phyloP scores from a whole-genome alignment of 805 yeast genomes.

The Kazachstania kunashirensis region DNA sequence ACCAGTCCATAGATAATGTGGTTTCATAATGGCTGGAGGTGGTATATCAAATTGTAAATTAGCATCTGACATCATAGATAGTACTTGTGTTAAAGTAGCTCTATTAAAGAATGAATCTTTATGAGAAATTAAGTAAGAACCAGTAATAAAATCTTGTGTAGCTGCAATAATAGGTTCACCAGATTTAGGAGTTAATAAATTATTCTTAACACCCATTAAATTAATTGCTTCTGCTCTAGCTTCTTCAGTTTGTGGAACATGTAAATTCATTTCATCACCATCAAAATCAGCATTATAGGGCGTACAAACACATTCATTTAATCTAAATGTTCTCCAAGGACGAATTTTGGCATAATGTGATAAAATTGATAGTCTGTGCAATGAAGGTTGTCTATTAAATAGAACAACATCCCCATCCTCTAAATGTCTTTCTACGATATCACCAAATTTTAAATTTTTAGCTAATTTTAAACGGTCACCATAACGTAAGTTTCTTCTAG shows the following conservation, averaged over 20 bases:
- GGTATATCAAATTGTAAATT: conserved; percentile 82
- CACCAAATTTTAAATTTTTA: conserved; percentile 70
- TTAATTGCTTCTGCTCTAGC: conserved; percentile 98
- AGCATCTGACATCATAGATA: conserved; percentile 96
- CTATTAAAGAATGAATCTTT: conserved; percentile 91
- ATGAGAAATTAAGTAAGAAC: conserved; percentile 83
- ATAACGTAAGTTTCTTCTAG: conserved; percentile 78
- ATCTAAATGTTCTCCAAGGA: conserved; percentile 96
- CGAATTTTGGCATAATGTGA: conserved; percentile 93
- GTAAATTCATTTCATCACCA: conserved; percentile 98
- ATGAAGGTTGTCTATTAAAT: conserved; percentile 95
- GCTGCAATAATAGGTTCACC: conserved; percentile 99
- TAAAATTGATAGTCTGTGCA: conserved; percentile 86
- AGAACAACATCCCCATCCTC: conserved; percentile 95
- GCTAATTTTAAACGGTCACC: conserved; percentile 80
- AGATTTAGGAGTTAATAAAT: conserved; percentile 87
- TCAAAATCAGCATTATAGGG: conserved; percentile 99
- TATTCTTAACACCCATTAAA: conserved; percentile 95
- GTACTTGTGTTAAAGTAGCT: conserved; percentile 68
- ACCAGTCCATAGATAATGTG: conserved; percentile 90
- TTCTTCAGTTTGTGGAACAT: conserved; percentile 98
- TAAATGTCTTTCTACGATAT: conserved; percentile 89
- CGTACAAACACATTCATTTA: conserved; percentile 98
- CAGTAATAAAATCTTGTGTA: conserved; percentile 97
- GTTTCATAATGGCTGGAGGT: conserved; percentile 89